These are phyloP conservation scores for Phellopilus nigrolimitatus DNA, from an alignment of 1,284 basidiomycete genomes.

Conservation along the genomic window DNA sequence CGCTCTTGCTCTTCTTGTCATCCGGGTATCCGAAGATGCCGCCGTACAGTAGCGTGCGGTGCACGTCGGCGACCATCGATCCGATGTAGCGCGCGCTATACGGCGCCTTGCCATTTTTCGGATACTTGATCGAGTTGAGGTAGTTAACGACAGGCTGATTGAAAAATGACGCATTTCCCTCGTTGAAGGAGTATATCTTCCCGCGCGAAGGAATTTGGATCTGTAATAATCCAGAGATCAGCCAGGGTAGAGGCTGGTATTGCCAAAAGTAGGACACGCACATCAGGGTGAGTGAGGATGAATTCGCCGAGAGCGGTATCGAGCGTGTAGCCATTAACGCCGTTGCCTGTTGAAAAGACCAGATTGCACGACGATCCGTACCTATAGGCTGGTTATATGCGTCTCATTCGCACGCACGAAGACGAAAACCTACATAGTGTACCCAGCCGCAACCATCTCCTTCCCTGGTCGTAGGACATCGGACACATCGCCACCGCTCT, in stretches of 20 bases:
- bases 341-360: slow-evolving; percentile 91
- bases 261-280: slow-evolving; percentile 33
- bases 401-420: slow-evolving; percentile 6
- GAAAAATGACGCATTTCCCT: slow-evolving; percentile 96
- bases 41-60: slow-evolving; percentile 94
- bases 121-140: slow-evolving; percentile 94
- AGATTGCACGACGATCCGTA: slow-evolving; percentile 99
- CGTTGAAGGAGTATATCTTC: slow-evolving; percentile 99
- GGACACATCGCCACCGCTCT: slow-evolving; percentile 70
- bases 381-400: slow-evolving; percentile 40
- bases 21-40: slow-evolving; percentile 99
- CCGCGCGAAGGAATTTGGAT: slow-evolving; percentile 92
- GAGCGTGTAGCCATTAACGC: slow-evolving; percentile 98
- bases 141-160: slow-evolving; percentile 83
- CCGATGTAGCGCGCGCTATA: slow-evolving; percentile 97
- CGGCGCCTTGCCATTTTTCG: slow-evolving; percentile 67
- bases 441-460: slow-evolving; percentile 98
- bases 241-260: slow-evolving; percentile 7
- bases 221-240: slow-evolving; percentile 34
- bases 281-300: slow-evolving; percentile 96
- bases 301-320: slow-evolving; percentile 97
- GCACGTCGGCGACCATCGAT: slow-evolving; percentile 98
- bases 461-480: slow-evolving; percentile 93
- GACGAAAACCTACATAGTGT: slow-evolving; percentile 71
- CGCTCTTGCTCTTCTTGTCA: slow-evolving; percentile 96